Conservation (phyloP, 768 basidiomycete species). For the Boletus pseudo-olivaceus region DNA sequence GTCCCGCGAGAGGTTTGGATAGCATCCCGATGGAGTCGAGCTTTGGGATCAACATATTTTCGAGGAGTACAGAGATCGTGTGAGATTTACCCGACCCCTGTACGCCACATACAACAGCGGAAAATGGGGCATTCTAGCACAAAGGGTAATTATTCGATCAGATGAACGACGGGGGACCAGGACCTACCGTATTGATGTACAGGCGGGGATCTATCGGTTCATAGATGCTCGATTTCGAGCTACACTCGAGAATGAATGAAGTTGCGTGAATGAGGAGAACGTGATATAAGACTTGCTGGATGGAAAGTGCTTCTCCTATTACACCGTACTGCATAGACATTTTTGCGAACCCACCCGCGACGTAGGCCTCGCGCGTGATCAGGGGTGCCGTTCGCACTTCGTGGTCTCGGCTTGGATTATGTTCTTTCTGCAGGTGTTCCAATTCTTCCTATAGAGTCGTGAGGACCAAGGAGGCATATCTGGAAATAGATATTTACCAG, state of each 20-base stretch:
- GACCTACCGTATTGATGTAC: constrained; percentile 59
- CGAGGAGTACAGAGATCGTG: constrained; percentile 60
- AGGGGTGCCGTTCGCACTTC: constrained; percentile 43
- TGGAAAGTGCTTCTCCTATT: constrained; percentile 37
- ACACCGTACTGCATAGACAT: constrained; percentile 56
- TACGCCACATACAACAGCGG: constrained; percentile 65
- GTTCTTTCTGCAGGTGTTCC: constrained; percentile 6
- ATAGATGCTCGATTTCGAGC: constrained; percentile 28
- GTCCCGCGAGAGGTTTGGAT: constrained; percentile 49
- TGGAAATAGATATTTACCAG: background rate
- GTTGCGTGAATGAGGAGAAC: background rate
- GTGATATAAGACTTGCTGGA: constrained; percentile 22
- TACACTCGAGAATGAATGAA: constrained; percentile 13
- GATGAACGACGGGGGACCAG: background rate
- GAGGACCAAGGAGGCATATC: background rate
- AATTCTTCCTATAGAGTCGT: background rate
- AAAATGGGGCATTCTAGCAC: constrained; percentile 62
- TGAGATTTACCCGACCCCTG: constrained; percentile 75
- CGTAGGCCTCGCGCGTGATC: constrained; percentile 43
- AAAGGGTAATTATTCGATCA: background rate
- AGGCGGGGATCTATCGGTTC: constrained; percentile 44
- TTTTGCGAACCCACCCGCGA: constrained; percentile 20
- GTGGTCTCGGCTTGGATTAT: constrained; percentile 19
- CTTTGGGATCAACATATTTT: constrained; percentile 58
- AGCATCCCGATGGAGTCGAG: constrained; percentile 47